A percentile compares a stretch with the other conserved stretches of the same genome.
Conservation (phyloP, 768 basidiomycete species). For the Boletus eberwhitei region DNA sequence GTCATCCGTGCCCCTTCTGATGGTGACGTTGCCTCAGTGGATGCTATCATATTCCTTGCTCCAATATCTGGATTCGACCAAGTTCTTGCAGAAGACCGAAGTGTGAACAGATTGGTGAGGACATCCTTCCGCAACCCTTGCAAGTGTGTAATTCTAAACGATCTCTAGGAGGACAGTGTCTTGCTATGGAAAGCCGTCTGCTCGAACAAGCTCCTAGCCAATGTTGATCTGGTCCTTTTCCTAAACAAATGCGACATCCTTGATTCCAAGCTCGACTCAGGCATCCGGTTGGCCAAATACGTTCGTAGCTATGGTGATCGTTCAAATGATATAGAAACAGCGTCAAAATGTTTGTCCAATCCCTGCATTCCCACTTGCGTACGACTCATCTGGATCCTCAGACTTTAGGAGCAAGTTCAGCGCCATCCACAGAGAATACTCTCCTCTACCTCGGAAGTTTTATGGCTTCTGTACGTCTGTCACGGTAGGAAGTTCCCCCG, state of each 20-base stretch:
- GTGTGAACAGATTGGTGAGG: conserved; percentile 48
- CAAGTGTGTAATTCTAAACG: neutral
- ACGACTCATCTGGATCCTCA: conserved; percentile 22
- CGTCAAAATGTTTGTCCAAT: conserved; percentile 54
- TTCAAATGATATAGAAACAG: conserved; percentile 66
- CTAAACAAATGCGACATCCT: conserved; percentile 82
- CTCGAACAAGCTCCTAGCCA: conserved; percentile 64
- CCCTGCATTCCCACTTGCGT: neutral
- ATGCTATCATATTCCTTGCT: conserved; percentile 57
- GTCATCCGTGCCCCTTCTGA: neutral
- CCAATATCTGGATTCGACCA: conserved; percentile 59
- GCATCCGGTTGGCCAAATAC: conserved; percentile 61
- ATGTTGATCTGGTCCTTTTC: conserved; percentile 75
- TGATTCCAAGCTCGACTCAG: conserved; percentile 59
- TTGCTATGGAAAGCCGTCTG: conserved; percentile 73
- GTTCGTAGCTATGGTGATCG: conserved; percentile 70
- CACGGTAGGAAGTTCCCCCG: conserved; percentile 41
- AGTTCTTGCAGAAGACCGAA: conserved; percentile 48
- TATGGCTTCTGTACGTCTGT: conserved; percentile 78
- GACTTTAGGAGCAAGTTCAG: conserved; percentile 70
- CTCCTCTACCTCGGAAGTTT: conserved; percentile 69
- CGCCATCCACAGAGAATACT: conserved; percentile 74
- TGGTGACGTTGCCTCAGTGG: conserved; percentile 18
- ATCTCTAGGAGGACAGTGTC: conserved; percentile 66
- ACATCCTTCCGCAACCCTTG: neutral